Conservation (phyloP, 768 basidiomycete species). For the Grammothele lineata region DNA sequence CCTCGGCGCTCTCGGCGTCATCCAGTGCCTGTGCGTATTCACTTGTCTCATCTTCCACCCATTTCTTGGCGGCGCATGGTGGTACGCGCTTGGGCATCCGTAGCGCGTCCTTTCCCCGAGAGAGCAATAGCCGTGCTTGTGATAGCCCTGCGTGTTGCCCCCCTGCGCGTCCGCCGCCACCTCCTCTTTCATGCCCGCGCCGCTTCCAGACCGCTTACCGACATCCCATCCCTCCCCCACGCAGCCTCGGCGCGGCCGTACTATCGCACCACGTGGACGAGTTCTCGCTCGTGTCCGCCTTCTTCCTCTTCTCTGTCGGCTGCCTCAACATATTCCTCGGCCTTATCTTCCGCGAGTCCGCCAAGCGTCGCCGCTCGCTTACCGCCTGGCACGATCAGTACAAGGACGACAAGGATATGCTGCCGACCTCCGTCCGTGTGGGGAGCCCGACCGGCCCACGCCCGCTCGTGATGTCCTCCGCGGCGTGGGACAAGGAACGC, state of each 20-base stretch:
- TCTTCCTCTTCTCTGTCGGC: conserved; percentile 88
- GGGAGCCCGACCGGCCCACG: conserved; percentile 42
- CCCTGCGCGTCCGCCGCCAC: not conserved
- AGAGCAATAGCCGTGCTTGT: too few species aligned
- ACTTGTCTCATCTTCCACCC: too few species aligned
- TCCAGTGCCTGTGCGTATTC: conserved; percentile 61
- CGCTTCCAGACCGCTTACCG: not conserved
- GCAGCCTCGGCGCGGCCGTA: conserved; percentile 51
- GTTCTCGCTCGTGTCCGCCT: conserved; percentile 87
- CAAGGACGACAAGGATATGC: conserved; percentile 13
- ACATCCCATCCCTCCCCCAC: not conserved
- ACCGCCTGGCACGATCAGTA: conserved; percentile 62
- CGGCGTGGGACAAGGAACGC: conserved; percentile 23
- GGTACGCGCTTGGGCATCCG: too few species aligned
- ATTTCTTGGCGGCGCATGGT: too few species aligned
- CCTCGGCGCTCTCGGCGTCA: conserved; percentile 80
- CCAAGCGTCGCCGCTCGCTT: conserved; percentile 63
- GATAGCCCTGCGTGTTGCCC: too few species aligned
- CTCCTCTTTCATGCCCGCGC: not conserved
- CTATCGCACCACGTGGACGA: conserved; percentile 67
- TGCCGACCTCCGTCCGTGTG: not conserved
- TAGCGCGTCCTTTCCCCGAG: too few species aligned
- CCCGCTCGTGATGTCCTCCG: conserved; percentile 14
- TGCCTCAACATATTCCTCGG: conserved; percentile 75
- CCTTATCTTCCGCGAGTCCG: conserved; percentile 69